Base-by-base conservation (phyloP, 768 basidiomycete genomes). In the Leccinum barrowsii region DNA sequence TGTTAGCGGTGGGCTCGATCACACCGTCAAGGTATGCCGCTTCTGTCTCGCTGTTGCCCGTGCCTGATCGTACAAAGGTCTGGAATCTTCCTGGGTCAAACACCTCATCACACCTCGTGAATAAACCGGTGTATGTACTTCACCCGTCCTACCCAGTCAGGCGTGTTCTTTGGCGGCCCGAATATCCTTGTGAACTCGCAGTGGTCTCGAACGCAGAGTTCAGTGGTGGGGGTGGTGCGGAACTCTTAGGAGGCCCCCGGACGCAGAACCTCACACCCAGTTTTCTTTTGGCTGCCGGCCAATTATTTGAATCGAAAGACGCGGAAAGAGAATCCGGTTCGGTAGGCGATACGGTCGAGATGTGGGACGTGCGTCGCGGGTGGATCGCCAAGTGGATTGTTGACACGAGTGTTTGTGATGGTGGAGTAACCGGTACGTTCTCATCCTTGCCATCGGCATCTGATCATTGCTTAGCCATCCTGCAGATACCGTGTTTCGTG, bases 331-430 rank as follows among this genome's bases (percentile, higher is more conserved):
- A 59, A 26, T 1, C 49, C 13, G 49, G 59, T 5, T 47, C 47
- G 12, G 52, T 64, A 2, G 82, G 85, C 3, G 87, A 91, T 65
- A 75, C 84, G 0, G 78, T 92, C 28, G 91, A 93, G 65, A 86
- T 94, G 21, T 94, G 92, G 92, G 92, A 94, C 69, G 89, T 90
- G 2, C 78, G 92, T 55, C 77, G 92, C 50, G 82, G 83, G 1
- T 90, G 87, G 82, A 79, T 93, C 50, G 86, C 89, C 5, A 94
- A 94, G 73, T 94, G 92, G 88, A 80, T 82, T 2, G 81, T 92
- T 11, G 80, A 77, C 21, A 83, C 85, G 13, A 84, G 83, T 12
- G 77, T 81, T 5, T 76, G 75, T 1, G 91, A 93, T 58, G 87
- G 90, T 5, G 85, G 86, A 21, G 84, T 89, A 4, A 86, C 86